Evolutionary conservation across 441 rosid genomes (phyloP), one percentile per base, ranked within the genome.

Genomic region (Cnidoscolus chayamansa): DNA sequence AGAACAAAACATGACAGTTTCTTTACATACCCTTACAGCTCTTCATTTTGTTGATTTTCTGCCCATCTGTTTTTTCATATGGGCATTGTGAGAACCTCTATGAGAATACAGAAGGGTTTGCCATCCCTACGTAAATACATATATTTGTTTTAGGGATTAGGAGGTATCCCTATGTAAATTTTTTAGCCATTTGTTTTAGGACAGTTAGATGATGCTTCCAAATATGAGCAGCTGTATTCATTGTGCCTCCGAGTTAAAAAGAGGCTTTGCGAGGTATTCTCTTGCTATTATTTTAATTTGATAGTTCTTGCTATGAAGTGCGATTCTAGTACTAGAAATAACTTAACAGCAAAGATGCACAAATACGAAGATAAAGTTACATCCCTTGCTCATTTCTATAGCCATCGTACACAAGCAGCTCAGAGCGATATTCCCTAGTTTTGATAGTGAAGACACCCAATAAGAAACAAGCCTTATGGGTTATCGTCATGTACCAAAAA

Each of bases 1-100:
- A 86, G 86, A 84, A 79, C 79, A 88, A 86, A 81, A 78, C 92
- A 31, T 92, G 86, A 90, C 68, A 7, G 48, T 19, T 19, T 70
- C 58, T 43, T 8, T 51, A 13, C 45, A 55, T 17, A 51, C 53
- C 57, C 56, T 58, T 57, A 48, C 62, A 54, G 71, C 48, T 56
- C 20, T 43, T 51, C 15, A 37, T 35, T 53, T 16, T 35, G n/a
- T 67, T 17, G 4, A 55, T 10, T 10, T 25, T 59, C n/a, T 55
- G 77, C 78, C 84, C 78, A 48, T 72, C 58, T 80, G 81, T 81
- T 83, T 81, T 25, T 78, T 84, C 72, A 64, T 67, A 72, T 19
- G 86, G 84, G 78, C 77, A 15, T 37, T 51, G 59, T 74, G 74
- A 35, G 40, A 25, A 25, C 25, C 25, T 25, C 25, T 25, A 25